Evolutionary conservation across 192 early-diverging fungal genomes (phyloP).

Genomic region (Neocallimastix lanati): DNA sequence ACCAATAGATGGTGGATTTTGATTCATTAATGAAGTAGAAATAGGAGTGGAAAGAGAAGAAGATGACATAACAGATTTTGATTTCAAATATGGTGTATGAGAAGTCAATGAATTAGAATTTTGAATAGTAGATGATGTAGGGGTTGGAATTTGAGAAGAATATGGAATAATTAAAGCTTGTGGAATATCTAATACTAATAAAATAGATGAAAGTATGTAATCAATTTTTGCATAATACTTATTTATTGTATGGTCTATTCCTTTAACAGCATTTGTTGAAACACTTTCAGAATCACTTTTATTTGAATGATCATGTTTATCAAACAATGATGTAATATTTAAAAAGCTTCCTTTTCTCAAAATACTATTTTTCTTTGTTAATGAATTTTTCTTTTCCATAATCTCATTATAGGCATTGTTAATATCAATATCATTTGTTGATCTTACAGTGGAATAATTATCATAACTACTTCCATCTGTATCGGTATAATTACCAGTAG

Average conservation of each 20-base stretch:
- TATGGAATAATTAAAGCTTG: not conserved
- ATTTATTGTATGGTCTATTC: not conserved
- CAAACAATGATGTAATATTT: not conserved
- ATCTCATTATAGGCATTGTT: not conserved
- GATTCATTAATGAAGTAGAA: no score
- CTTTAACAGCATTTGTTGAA: not conserved
- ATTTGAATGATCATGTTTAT: not conserved
- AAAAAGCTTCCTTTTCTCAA: not conserved
- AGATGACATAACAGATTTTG: not conserved
- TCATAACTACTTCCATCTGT: not conserved
- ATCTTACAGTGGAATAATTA: not conserved
- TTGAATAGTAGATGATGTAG: not conserved
- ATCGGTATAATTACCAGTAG: not conserved
- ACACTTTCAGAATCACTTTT: not conserved
- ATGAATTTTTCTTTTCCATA: not conserved
- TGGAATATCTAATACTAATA: not conserved
- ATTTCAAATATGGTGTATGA: not conserved
- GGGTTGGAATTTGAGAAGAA: not conserved
- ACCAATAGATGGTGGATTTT: no score
- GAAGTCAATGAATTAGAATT: no score
- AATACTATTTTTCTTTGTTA: not conserved
- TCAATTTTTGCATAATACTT: not conserved
- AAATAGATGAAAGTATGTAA: not conserved
- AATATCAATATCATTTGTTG: not conserved
- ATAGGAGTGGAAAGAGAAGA: not conserved